Conservation (phyloP, 2,329 filamentous ascomycete genomes). For the Penicillium paneum region DNA sequence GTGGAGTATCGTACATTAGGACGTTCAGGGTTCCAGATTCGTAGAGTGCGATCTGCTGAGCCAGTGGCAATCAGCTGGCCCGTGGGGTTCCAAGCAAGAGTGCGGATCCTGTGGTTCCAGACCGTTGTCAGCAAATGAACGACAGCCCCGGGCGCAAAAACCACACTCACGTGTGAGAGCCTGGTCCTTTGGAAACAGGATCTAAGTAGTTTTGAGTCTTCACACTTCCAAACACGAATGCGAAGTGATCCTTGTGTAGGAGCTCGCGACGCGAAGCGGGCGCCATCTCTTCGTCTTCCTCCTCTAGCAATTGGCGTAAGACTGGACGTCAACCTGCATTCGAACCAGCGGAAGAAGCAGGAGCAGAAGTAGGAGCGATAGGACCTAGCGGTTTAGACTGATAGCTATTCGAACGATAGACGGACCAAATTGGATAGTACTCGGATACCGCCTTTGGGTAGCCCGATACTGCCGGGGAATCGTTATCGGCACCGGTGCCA, state of each 20-base stretch:
- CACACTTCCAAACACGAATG: conserved; percentile 62
- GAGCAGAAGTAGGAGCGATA: neutral
- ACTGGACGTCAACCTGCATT: conserved; percentile 14
- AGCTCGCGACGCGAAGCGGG: conserved; percentile 39
- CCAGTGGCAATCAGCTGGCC: conserved; percentile 83
- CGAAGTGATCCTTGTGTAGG: conserved; percentile 65
- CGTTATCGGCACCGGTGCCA: conserved; percentile 1
- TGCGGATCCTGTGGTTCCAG: conserved; percentile 58
- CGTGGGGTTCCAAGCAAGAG: conserved; percentile 84
- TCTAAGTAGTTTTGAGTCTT: conserved; percentile 72
- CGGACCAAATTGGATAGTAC: neutral
- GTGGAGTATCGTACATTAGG: conserved; percentile 47
- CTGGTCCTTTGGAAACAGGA: conserved; percentile 53
- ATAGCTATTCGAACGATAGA: neutral
- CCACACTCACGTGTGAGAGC: conserved; percentile 56
- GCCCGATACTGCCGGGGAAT: conserved; percentile 4
- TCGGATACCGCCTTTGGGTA: conserved; percentile 4
- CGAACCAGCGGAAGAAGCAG: neutral
- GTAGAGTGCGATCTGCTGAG: conserved; percentile 79
- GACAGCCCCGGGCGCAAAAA: conserved; percentile 7
- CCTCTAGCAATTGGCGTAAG: conserved; percentile 13
- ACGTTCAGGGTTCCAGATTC: conserved; percentile 77
- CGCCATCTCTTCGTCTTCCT: conserved; percentile 33
- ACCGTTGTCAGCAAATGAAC: conserved; percentile 6
- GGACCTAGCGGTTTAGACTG: neutral